Conservation (phyloP, 371 early-diverging fungal species). For the Chytridiales sp. region DNA sequence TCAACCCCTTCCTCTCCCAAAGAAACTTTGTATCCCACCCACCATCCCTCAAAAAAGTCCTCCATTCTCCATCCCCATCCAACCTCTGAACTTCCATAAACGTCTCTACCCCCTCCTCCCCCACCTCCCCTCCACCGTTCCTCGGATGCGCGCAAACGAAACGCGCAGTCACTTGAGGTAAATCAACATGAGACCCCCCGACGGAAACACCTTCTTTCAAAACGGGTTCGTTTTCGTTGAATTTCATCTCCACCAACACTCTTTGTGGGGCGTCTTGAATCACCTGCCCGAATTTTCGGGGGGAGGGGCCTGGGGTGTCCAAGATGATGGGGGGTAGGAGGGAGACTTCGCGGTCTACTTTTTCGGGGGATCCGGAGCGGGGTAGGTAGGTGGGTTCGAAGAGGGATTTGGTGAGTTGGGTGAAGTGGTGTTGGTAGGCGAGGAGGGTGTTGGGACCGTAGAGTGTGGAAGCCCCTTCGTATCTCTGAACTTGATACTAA, state of each 20-base stretch:
- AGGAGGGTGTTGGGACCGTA: slow-evolving; percentile 62
- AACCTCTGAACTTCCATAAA: slow-evolving; percentile 55
- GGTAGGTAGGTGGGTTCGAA: not conserved
- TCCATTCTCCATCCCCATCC: slow-evolving; percentile 41
- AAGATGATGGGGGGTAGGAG: slow-evolving; percentile 43
- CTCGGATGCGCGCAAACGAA: slow-evolving; percentile 63
- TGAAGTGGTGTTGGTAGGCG: slow-evolving; percentile 56
- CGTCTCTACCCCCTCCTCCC: slow-evolving; percentile 31
- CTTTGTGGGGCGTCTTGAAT: slow-evolving; percentile 41
- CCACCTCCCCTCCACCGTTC: slow-evolving; percentile 37
- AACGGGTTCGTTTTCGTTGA: not conserved
- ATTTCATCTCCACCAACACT: too few relatives aligned
- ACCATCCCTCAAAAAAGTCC: slow-evolving; percentile 27
- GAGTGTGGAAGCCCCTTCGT: slow-evolving; percentile 66
- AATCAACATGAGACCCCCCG: not conserved
- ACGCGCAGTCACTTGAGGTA: slow-evolving; percentile 39
- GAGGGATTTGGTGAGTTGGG: slow-evolving; percentile 47
- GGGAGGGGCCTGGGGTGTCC: slow-evolving; percentile 49
- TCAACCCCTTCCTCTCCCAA: slow-evolving; percentile 25
- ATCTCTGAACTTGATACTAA: slow-evolving; percentile 64
- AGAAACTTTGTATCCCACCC: slow-evolving; percentile 33
- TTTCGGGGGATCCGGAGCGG: not conserved
- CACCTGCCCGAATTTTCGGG: slow-evolving; percentile 53
- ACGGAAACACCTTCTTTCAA: not conserved
- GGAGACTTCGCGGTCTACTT: slow-evolving; percentile 40